These are phyloP conservation scores for Purshia tridentata DNA, from an alignment of 306 rosid species.

Conservation along the genomic window DNA sequence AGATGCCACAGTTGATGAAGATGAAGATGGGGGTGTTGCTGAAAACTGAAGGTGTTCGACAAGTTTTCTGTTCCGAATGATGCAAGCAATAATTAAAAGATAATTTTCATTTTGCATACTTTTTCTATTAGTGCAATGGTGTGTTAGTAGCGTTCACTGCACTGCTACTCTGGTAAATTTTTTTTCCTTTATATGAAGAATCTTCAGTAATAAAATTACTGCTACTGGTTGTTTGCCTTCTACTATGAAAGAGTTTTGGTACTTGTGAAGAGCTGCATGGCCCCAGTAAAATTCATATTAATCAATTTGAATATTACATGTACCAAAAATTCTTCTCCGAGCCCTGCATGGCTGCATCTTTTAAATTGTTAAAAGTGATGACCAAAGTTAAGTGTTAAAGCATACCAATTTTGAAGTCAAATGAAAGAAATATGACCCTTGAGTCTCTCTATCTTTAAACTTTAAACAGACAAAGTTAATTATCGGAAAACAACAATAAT, in stretches of 20 bases:
- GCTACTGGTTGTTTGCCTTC: background rate
- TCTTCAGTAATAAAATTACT: background rate
- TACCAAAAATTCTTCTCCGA: too few relatives aligned
- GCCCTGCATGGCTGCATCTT: too few relatives aligned
- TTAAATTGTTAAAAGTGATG: too few relatives aligned
- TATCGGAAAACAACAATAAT: background rate
- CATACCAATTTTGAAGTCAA: too few relatives aligned
- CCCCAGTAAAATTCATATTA: too few relatives aligned
- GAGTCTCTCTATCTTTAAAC: too few relatives aligned
- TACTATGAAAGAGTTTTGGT: too few relatives aligned
- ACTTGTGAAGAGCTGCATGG: too few relatives aligned
- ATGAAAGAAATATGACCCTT: background rate
- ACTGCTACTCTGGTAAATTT: background rate
- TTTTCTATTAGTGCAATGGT: background rate
- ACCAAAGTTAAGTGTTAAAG: too few relatives aligned
- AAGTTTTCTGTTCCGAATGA: slow-evolving; percentile 26
- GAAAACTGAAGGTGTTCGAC: slow-evolving; percentile 43
- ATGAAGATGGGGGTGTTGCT: slow-evolving; percentile 26
- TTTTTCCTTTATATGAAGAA: background rate
- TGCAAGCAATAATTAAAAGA: slow-evolving; percentile 28
- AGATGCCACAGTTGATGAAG: slow-evolving; percentile 52
- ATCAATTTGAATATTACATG: too few relatives aligned
- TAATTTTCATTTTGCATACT: slow-evolving; percentile 11
- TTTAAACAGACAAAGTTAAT: background rate
- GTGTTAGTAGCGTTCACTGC: background rate